Evolutionary conservation across 768 basidiomycete genomes (phyloP), one percentile per base, ranked within the genome.

Genomic region (Sarcodon aspratus): DNA sequence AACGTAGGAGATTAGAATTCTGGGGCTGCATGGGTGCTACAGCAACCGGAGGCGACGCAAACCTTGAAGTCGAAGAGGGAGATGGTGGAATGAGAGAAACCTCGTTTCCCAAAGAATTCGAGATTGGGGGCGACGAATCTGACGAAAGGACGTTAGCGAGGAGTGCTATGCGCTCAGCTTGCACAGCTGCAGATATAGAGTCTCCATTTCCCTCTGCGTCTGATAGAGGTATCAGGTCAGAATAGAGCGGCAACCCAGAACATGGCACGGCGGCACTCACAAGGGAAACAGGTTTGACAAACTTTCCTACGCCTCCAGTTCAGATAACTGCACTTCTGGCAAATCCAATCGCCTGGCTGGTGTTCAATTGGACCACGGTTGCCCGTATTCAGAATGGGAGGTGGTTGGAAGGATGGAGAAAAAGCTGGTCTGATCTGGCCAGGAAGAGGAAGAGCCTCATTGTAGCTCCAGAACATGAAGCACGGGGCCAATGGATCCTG

Each of bases 401-500:
- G 89, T 54, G 84, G 85, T 80, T 85, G 61, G 33, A 9, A 32
- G 43, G 79, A 79, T 46, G 68, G 64, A 13, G 82, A 64, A 17
- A 59, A 70, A 51, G 67, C 72, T 0, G 83, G 85, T 3, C 85
- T 57, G 46, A 69, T 85, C 66, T 91, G 89, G 10, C 84, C 79
- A 60, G 78, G 80, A 55, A 85, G 82, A 1, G 89, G 89, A 52
- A 87, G 69, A 4, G 85, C 75, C 59, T 92, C 89, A 56, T 92
- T 92, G 62, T 90, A 88, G 5, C 89, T 88, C 89, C 89, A 92
- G 57, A 83, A 91, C 79, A 91, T 82, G 67, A 89, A 72, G 56
- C 88, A 88, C 3, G 88, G 84, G 31, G 68, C 57, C 45, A 79
- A 61, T 15, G 86, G 85, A 60, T 91, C 85, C 36, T 56, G 68